These are phyloP conservation scores for Torulaspora maleeae DNA, from an alignment of 805 yeast species.

Conservation along the genomic window DNA sequence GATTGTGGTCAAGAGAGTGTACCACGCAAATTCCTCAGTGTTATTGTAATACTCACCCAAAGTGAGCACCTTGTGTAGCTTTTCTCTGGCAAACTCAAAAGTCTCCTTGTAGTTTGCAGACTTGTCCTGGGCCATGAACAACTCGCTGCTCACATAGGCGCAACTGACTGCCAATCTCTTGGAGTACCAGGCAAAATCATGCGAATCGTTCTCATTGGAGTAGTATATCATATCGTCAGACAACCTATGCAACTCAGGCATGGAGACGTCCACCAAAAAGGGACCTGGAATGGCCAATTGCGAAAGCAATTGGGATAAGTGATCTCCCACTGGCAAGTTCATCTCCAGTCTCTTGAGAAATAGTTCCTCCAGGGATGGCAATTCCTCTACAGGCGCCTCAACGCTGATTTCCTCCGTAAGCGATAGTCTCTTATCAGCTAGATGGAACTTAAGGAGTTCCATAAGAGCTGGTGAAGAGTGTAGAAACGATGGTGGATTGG, in stretches of 20 bases:
- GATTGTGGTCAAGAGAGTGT: conserved; percentile 54
- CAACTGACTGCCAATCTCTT: conserved; percentile 68
- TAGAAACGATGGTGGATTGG: conserved; percentile 32
- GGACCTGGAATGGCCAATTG: conserved; percentile 58
- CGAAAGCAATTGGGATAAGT: conserved; percentile 43
- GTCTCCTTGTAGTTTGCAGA: conserved; percentile 56
- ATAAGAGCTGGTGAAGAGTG: conserved; percentile 34
- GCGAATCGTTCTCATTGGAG: conserved; percentile 69
- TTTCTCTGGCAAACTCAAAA: conserved; percentile 54
- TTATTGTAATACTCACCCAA: conserved; percentile 59
- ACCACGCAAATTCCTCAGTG: conserved; percentile 71
- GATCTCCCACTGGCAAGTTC: conserved; percentile 37
- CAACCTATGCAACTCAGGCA: conserved; percentile 66
- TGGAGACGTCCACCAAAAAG: conserved; percentile 47
- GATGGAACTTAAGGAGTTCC: conserved; percentile 54
- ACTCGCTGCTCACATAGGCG: conserved; percentile 68
- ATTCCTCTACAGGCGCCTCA: conserved; percentile 26
- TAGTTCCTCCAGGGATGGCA: conserved; percentile 40
- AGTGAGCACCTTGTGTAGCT: conserved; percentile 48
- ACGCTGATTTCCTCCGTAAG: conserved; percentile 38
- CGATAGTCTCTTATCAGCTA: conserved; percentile 45
- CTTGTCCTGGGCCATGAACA: conserved; percentile 73
- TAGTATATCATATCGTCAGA: conserved; percentile 79
- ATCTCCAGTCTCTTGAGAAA: conserved; percentile 46
- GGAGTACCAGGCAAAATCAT: conserved; percentile 89